A percentile compares a stretch with the other conserved stretches of the same genome.
Evolutionary conservation across 2,329 filamentous ascomycete species (phyloP).

Genomic region (Colletotrichum sp.): DNA sequence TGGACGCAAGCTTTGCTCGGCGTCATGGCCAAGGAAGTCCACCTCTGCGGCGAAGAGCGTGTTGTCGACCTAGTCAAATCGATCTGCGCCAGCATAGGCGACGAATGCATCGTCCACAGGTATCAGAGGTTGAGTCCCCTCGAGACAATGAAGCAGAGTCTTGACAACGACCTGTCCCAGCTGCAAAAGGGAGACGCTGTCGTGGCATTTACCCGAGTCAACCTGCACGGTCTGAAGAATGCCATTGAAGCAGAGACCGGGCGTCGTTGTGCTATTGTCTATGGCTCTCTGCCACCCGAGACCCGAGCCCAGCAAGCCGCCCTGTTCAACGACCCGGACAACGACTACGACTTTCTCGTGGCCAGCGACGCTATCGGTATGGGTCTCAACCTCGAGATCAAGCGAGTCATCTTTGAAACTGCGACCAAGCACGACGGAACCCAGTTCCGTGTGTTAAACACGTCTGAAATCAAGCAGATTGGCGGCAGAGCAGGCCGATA

Average conservation of each 20-base stretch:
- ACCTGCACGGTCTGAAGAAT: conserved; percentile 79
- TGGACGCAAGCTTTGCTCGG: conserved; percentile 94
- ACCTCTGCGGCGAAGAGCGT: conserved; percentile 90
- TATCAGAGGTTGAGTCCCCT: conserved; percentile 87
- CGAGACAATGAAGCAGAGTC: conserved; percentile 64
- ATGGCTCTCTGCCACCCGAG: conserved; percentile 89
- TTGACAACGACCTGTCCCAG: conserved; percentile 66
- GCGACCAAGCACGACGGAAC: conserved; percentile 73
- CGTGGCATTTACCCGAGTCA: conserved; percentile 82
- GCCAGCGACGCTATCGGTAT: conserved; percentile 97
- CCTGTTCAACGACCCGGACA: conserved; percentile 93
- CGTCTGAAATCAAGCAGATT: conserved; percentile 92
- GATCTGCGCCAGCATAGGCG: conserved; percentile 79
- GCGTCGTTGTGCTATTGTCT: conserved; percentile 87
- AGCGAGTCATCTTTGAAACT: conserved; percentile 86
- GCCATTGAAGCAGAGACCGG: conserved; percentile 79
- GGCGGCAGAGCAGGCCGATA: conserved; percentile 90
- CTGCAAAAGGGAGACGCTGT: conserved; percentile 90
- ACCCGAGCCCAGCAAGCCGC: conserved; percentile 89
- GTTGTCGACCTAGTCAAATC: conserved; percentile 79
- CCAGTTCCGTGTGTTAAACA: conserved; percentile 60
- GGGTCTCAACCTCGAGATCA: conserved; percentile 93
- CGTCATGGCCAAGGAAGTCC: conserved; percentile 84
- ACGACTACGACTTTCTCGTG: conserved; percentile 93
- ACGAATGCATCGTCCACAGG: conserved; percentile 78